Base-by-base conservation (phyloP, 805 yeast species). In the Lipomyces oligophaga region DNA sequence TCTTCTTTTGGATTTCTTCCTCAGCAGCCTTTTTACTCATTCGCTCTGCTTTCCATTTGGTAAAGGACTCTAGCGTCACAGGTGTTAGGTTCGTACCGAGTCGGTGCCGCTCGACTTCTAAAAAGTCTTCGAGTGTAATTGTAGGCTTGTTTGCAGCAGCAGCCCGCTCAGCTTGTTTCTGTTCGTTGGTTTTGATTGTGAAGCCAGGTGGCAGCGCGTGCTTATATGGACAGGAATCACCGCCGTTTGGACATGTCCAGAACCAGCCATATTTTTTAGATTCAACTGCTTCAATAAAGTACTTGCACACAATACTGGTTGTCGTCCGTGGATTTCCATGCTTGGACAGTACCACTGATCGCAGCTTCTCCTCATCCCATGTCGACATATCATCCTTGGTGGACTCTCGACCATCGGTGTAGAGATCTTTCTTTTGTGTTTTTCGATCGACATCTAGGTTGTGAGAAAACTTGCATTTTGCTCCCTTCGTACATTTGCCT, bases 231-330 rank as follows among this genome's bases (percentile, higher is more conserved):
- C 99, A 93, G 51, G 79, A 83, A 52, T 83, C 79, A 57, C 96
- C 97, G 33, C 90, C 89, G 59, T 86, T 86, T 22, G 98, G 98
- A 72, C 98, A 93, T 18, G 77, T 75, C 98, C 98, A 93, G 69
- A 93, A 89, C 98, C 98, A 93, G 63, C 98, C 98, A 65, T 93
- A 93, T 64, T 90, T 90, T 48, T 90, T 93, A 63, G 88, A 87
- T 64, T 93, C 99, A 47, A 93, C 97, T 0, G 98, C 97, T 50
- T 88, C 96, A 57, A 93, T 85, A 70, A 93, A 94, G 67, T 67
- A 79, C 66, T 89, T 93, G 77, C 99, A 93, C 39, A 93, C 85
- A 58, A 78, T 93, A 56, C 90, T 97, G 0, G 99, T 93, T 11
- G 97, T 88, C 8, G 96, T 87, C 65, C 80, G 80, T 45, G 83